Base-by-base conservation (phyloP, 768 basidiomycete genomes). In the Pisolithus tinctorius region DNA sequence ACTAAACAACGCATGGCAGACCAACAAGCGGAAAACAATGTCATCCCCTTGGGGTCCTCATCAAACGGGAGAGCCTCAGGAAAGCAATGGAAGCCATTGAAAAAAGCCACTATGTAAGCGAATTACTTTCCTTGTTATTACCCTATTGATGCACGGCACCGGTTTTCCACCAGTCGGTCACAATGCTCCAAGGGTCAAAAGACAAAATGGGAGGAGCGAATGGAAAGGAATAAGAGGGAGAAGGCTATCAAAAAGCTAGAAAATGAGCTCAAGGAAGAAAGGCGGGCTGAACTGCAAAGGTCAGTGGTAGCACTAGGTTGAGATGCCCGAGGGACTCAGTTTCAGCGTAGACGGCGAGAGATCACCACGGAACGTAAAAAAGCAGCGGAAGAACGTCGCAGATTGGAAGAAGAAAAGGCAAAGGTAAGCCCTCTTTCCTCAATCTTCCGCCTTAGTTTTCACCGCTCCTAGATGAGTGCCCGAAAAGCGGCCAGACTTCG, bases 171-270 rank as follows among this genome's bases (percentile, higher is more conserved):
- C 63, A 89, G 88, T 37, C 84, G 87, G 29, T 80, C 88, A 4
- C 79, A 86, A 62, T 74, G 86, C 11, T 81, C 80, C 37, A 66
- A 72, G 10, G 84, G 80, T 51, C 73, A 84, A 48, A 88, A 82
- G 66, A 76, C 84, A 2, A 84, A 75, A 65, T 90, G 84, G 81
- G 74, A 80, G 49, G 76, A 79, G 31, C 75, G 89, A 36, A 87
- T 88, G 78, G 73, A 79, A 53, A 81, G 82, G 62, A 80, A 81
- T 25, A 79, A 79, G 62, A 80, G 79, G 59, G 78, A 78, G 17
- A 72, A 73, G 37, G 85, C 89, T 17, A 76, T 86, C 54, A 91
- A 88, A 67, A 83, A 84, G 63, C 71, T 92, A 29, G 74, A 89
- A 66, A 60, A 65, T 9, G 88, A 89, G 56, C 75, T 92, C 56